Percentiles rank a stretch among this genome's conserved stretches.
Conservation (phyloP, 2,329 filamentous ascomycete species). For the Ustulina deusta region DNA sequence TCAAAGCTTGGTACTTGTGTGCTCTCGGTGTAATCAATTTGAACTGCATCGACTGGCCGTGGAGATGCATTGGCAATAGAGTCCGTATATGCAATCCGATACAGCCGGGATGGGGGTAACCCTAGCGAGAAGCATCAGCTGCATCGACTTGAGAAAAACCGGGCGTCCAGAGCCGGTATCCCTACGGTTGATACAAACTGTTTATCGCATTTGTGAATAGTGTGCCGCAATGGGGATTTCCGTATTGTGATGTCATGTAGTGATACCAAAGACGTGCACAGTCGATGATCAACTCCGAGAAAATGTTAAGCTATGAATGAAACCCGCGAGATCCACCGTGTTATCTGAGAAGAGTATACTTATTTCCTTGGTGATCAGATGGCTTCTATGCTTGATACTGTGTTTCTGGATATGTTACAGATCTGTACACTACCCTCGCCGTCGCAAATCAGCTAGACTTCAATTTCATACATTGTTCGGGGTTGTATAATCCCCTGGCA, state of each 20-base stretch:
- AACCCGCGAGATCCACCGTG: background rate
- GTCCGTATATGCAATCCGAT: conserved; percentile 43
- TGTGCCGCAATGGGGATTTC: background rate
- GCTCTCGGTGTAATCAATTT: conserved; percentile 46
- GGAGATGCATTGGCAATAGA: conserved; percentile 40
- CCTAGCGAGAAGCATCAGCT: conserved; percentile 19
- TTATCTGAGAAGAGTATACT: background rate
- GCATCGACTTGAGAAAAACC: conserved; percentile 30
- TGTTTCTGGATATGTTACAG: conserved; percentile 3
- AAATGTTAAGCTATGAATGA: background rate
- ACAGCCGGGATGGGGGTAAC: conserved; percentile 46
- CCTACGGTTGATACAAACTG: conserved; percentile 18
- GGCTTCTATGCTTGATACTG: background rate
- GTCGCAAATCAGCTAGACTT: background rate
- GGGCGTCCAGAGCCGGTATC: conserved; percentile 30
- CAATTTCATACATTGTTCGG: background rate
- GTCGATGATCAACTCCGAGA: conserved; percentile 11
- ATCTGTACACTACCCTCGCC: background rate
- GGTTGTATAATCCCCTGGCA: background rate
- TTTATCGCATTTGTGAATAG: conserved; percentile 7
- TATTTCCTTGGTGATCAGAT: background rate
- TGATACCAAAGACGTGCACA: conserved; percentile 22
- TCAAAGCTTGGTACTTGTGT: conserved; percentile 36
- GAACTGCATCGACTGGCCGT: conserved; percentile 42
- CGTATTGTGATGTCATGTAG: conserved; percentile 30